These are phyloP conservation scores for Ophiostoma populinum DNA, from an alignment of 2,329 filamentous ascomycete genomes.

Conservation along the genomic window DNA sequence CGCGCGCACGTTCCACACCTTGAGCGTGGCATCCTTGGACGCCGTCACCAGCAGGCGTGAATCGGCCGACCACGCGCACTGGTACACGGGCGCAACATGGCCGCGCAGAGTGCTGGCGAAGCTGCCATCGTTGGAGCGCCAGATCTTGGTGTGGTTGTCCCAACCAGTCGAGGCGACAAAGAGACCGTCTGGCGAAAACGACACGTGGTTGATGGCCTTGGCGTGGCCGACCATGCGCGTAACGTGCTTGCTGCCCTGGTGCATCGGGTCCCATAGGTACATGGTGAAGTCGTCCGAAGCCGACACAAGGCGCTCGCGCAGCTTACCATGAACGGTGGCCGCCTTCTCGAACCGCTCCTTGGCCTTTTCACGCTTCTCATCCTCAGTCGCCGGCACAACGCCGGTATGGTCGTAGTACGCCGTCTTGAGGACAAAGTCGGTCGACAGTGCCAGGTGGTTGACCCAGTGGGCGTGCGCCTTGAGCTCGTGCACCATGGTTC, in stretches of 20 bases:
- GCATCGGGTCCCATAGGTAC: constrained; percentile 79
- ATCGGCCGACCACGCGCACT: constrained; percentile 83
- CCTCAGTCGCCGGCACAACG: constrained; percentile 43
- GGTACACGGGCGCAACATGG: constrained; percentile 81
- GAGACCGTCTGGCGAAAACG: constrained; percentile 77
- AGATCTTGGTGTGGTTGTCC: constrained; percentile 90
- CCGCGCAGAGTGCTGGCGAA: constrained; percentile 80
- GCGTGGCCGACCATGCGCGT: constrained; percentile 86
- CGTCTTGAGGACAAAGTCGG: constrained; percentile 75
- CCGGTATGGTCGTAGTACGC: constrained; percentile 72
- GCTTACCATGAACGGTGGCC: constrained; percentile 54
- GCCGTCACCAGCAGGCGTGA: constrained; percentile 74
- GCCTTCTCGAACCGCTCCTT: constrained; percentile 74
- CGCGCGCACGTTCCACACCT: constrained; percentile 82
- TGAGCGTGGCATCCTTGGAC: constrained; percentile 84
- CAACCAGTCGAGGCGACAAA: constrained; percentile 79
- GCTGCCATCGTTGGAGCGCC: constrained; percentile 58
- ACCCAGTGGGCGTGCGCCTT: constrained; percentile 73
- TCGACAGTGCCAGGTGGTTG: constrained; percentile 85
- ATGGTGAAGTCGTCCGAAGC: constrained; percentile 86
- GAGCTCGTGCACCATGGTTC: constrained; percentile 64
- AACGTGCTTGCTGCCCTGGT: constrained; percentile 60
- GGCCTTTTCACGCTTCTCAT: constrained; percentile 58
- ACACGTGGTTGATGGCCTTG: constrained; percentile 91
- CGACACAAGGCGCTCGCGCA: constrained; percentile 73